Evolutionary conservation across 208 protist genomes (phyloP).

Genomic region (Trypanosoma brucei): DNA sequence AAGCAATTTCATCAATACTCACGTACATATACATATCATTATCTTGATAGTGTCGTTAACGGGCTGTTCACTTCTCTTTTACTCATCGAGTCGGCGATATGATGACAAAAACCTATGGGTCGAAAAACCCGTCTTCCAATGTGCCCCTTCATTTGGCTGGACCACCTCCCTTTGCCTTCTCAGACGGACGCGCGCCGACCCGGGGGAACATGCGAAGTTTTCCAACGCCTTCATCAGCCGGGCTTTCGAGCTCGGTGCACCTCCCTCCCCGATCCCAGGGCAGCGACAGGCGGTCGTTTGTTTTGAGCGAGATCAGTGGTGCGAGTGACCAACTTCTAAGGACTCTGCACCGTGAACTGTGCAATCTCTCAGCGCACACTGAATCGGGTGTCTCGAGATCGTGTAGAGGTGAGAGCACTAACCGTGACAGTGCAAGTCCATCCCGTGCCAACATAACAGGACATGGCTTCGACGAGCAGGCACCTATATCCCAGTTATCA

Average conservation of each 20-base stretch:
- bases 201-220: not conserved
- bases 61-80: conserved; percentile 7
- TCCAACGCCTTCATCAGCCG: not conserved
- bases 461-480: not conserved
- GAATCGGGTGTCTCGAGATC: not conserved
- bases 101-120: not conserved
- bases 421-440: not conserved
- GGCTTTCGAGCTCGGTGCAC: not conserved
- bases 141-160: not conserved
- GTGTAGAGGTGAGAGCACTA: not conserved
- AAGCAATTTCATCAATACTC: no score
- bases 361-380: no score
- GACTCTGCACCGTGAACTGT: not conserved
- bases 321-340: not conserved
- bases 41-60: conserved; percentile 14
- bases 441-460: not conserved
- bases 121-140: not conserved
- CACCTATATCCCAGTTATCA: not conserved
- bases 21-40: no score
- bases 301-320: not conserved
- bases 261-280: not conserved
- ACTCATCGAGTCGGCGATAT: not conserved
- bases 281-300: not conserved
- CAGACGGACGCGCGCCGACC: not conserved
- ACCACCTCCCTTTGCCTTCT: not conserved